Evolutionary conservation across 805 yeast genomes (phyloP).

Genomic region (Spathaspora sp.): DNA sequence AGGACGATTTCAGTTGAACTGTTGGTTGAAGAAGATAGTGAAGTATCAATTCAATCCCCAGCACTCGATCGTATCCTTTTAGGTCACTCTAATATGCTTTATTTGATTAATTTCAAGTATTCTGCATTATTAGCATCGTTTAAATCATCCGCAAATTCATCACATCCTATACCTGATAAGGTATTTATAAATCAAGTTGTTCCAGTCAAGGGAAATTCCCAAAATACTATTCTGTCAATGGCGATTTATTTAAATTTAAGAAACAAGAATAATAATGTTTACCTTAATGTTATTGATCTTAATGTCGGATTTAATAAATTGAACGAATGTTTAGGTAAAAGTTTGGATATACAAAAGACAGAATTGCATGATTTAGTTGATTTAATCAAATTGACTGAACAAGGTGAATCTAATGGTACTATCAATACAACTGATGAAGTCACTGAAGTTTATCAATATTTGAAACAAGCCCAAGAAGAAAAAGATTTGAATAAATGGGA

Average conservation of each 20-base stretch:
- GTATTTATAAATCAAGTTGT: slow-evolving; percentile 24
- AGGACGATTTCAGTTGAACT: slow-evolving; percentile 18
- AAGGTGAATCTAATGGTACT: slow-evolving; percentile 11
- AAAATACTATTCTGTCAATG: slow-evolving; percentile 37
- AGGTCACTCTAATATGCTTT: slow-evolving; percentile 35
- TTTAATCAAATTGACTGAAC: slow-evolving; percentile 21
- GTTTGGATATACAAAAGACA: slow-evolving; percentile 22
- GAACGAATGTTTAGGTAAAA: slow-evolving; percentile 67
- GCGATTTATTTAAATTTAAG: slow-evolving; percentile 40
- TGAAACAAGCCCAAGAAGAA: slow-evolving; percentile 16
- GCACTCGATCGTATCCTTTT: slow-evolving; percentile 46
- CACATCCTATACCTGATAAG: slow-evolving; percentile 16
- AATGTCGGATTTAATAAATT: slow-evolving; percentile 67
- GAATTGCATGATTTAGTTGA: slow-evolving; percentile 12
- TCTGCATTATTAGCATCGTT: slow-evolving; percentile 35
- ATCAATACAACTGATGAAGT: slow-evolving; percentile 10
- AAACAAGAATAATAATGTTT: slow-evolving; percentile 39
- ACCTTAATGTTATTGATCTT: slow-evolving; percentile 43
- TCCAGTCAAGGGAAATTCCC: slow-evolving; percentile 41
- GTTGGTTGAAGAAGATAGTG: slow-evolving; percentile 11
- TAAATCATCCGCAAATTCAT: slow-evolving; percentile 14
- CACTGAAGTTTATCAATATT: slow-evolving; percentile 19
- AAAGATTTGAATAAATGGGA: slow-evolving; percentile 24
- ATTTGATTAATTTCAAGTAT: slow-evolving; percentile 43
- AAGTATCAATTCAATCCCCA: slow-evolving; percentile 33